These are phyloP conservation scores for Geotrichum histeridarum DNA, from an alignment of 1,139 yeast species.

Conservation along the genomic window DNA sequence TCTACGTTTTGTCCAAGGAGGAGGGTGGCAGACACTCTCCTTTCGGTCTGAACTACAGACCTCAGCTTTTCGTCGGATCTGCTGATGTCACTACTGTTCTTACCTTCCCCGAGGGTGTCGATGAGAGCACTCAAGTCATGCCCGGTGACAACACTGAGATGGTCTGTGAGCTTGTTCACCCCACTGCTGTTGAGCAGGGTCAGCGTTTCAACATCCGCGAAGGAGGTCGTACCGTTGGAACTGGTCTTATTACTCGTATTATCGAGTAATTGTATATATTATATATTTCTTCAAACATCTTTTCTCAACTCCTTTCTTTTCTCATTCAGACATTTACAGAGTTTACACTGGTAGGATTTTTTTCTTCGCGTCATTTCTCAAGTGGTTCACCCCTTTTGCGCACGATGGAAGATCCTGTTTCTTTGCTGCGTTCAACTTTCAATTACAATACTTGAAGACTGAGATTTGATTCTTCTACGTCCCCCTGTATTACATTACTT, in stretches of 20 bases:
- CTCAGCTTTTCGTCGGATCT: slow-evolving; percentile 94
- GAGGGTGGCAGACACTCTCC: slow-evolving; percentile 99
- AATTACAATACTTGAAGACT: no score
- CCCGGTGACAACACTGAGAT: slow-evolving; percentile 99
- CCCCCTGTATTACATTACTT: no score
- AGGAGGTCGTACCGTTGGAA: slow-evolving; percentile 98
- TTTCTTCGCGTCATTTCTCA: no score
- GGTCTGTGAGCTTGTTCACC: slow-evolving; percentile 85
- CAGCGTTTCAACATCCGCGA: slow-evolving; percentile 99
- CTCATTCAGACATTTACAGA: no score
- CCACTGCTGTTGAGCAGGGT: slow-evolving; percentile 92
- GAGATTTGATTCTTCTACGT: no score
- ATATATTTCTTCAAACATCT: slow-evolving; percentile 1
- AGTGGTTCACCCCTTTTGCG: no score
- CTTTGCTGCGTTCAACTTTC: no score
- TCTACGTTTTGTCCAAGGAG: slow-evolving; percentile 88
- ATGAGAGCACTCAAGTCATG: slow-evolving; percentile 81
- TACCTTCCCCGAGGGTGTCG: slow-evolving; percentile 86
- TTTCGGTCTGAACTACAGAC: slow-evolving; percentile 95
- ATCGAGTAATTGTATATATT: slow-evolving; percentile 47
- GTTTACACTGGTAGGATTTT: no score
- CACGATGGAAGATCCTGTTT: no score
- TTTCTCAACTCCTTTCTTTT: not conserved
- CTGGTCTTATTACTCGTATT: slow-evolving; percentile 94
- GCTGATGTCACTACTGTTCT: slow-evolving; percentile 91